Conservation (phyloP, 1,139 yeast genomes). For the Lodderomyces beijingensis region DNA sequence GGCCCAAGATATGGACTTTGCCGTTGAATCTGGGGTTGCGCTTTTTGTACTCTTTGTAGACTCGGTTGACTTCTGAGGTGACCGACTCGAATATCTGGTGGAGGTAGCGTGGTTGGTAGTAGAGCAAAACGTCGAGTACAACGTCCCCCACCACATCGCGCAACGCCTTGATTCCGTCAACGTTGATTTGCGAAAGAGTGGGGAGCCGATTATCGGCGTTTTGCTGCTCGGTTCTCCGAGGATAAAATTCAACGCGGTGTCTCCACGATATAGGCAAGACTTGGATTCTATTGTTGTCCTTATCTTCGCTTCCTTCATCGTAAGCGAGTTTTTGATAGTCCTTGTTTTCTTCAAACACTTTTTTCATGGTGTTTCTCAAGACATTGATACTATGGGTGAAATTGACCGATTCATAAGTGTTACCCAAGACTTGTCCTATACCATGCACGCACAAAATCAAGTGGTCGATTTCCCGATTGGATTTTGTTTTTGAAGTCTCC, state of each 20-base stretch:
- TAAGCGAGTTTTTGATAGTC: conserved; percentile 38
- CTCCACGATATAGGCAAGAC: conserved; percentile 80
- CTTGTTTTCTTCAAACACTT: conserved; percentile 46
- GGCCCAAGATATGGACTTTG: conserved; percentile 79
- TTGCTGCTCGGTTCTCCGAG: conserved; percentile 31
- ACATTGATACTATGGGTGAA: conserved; percentile 82
- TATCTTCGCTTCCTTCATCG: conserved; percentile 17
- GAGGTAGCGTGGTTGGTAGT: conserved; percentile 74
- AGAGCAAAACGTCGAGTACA: conserved; percentile 75
- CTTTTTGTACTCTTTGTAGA: conserved; percentile 54
- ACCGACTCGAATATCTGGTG: conserved; percentile 63
- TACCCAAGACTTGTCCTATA: conserved; percentile 85
- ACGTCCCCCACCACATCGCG: conserved; percentile 83
- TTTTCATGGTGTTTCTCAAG: conserved; percentile 60
- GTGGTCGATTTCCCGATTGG: conserved; percentile 66
- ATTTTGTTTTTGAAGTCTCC: conserved; percentile 26
- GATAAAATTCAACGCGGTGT: conserved; percentile 60
- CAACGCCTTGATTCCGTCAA: conserved; percentile 75
- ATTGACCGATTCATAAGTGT: conserved; percentile 73
- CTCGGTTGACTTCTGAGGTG: conserved; percentile 62
- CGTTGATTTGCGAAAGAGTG: conserved; percentile 64
- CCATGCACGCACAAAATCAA: conserved; percentile 87
- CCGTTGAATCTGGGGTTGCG: conserved; percentile 77
- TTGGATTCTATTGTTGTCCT: conserved; percentile 60
- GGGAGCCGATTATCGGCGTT: conserved; percentile 48